Percentiles rank a stretch among this genome's conserved stretches.
These are phyloP conservation scores for Colletotrichum lini DNA, from an alignment of 2,329 filamentous ascomycete genomes.

Conservation along the genomic window DNA sequence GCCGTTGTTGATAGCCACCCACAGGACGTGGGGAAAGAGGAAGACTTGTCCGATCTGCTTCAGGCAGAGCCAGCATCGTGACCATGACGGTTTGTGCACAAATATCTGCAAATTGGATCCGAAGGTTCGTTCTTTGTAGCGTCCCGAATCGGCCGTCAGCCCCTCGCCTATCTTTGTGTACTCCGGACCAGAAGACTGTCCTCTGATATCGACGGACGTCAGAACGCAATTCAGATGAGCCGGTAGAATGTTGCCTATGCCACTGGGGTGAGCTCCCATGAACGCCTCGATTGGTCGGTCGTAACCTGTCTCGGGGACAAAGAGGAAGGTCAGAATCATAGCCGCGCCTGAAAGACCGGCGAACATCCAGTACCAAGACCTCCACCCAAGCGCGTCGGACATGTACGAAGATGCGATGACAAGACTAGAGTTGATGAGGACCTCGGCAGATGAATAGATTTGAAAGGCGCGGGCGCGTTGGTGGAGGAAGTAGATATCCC, in stretches of 20 bases:
- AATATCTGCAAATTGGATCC: slow-evolving; percentile 27
- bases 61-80: slow-evolving; percentile 19
- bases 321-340: slow-evolving; percentile 32
- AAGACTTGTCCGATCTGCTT: slow-evolving; percentile 37
- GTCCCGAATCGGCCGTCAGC: not conserved
- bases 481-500: slow-evolving; percentile 38
- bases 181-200: slow-evolving; percentile 3
- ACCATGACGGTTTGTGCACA: slow-evolving; percentile 17
- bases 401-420: slow-evolving; percentile 32
- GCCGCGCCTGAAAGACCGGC: slow-evolving; percentile 25
- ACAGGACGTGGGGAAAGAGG: slow-evolving; percentile 39
- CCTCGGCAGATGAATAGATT: slow-evolving; percentile 30
- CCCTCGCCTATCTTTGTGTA: slow-evolving; percentile 11
- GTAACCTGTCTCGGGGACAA: slow-evolving; percentile 39
- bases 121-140: slow-evolving; percentile 23
- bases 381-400: slow-evolving; percentile 28
- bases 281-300: slow-evolving; percentile 28
- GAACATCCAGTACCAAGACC: slow-evolving; percentile 36
- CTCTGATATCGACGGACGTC: not conserved
- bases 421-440: slow-evolving; percentile 28
- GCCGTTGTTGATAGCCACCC: slow-evolving; percentile 38
- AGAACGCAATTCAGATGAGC: not conserved
- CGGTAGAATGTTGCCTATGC: slow-evolving; percentile 15
- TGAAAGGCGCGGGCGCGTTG: slow-evolving; percentile 34
- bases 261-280: slow-evolving; percentile 25